Evolutionary conservation across 1,139 yeast species (phyloP).

Genomic region (Zygoascus meyerae): DNA sequence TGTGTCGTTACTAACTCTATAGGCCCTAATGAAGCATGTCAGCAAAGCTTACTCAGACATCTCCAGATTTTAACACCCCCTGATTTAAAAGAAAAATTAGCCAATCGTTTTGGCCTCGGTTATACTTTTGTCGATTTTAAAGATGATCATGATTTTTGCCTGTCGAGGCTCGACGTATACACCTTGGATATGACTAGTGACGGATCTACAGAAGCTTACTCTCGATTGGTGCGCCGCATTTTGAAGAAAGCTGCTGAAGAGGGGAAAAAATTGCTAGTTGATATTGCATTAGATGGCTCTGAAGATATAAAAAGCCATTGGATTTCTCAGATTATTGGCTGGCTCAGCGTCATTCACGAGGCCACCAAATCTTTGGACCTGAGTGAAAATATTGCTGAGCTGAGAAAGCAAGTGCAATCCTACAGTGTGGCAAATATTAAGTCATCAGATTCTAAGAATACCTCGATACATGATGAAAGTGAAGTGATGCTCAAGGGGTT

Average conservation of each 20-base stretch:
- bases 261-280: constrained; percentile 15
- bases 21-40: constrained; percentile 20
- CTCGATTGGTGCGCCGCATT: constrained; percentile 8
- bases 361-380: constrained; percentile 13
- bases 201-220: constrained; percentile 4
- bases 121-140: constrained; percentile 34
- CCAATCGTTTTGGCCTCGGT: constrained; percentile 33
- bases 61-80: constrained; percentile 12
- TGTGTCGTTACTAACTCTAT: background rate
- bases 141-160: constrained; percentile 29
- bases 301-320: constrained; percentile 18
- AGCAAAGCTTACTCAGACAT: constrained; percentile 16
- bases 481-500: constrained; percentile 15
- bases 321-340: constrained; percentile 20
- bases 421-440: constrained; percentile 14
- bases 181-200: constrained; percentile 22
- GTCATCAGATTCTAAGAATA: constrained; percentile 19
- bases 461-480: constrained; percentile 13
- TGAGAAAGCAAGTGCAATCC: constrained; percentile 19
- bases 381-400: constrained; percentile 11
- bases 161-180: constrained; percentile 33
- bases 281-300: constrained; percentile 25
- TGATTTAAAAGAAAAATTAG: constrained; percentile 14
- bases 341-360: constrained; percentile 21
- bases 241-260: constrained; percentile 2